A percentile compares a stretch with the other conserved stretches of the same genome.
Evolutionary conservation across 306 rosid genomes (phyloP).

Genomic region (Chamaecrista fasciculata): DNA sequence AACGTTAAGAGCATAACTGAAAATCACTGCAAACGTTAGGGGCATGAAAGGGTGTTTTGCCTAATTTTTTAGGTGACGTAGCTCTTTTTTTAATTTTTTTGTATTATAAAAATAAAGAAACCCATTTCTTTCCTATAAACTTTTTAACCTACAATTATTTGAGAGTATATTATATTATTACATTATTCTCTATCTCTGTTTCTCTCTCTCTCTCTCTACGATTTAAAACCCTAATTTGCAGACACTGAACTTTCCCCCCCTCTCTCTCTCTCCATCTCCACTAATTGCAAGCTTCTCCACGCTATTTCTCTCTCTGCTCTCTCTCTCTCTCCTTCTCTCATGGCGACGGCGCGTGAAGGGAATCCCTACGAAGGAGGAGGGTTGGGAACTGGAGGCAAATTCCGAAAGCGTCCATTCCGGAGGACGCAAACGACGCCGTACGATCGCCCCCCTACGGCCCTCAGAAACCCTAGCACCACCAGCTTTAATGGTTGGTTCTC

Average conservation of each 20-base stretch:
- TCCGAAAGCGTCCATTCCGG: constrained; percentile 62
- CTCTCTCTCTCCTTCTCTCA: constrained; percentile 35
- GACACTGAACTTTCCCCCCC: constrained; percentile 22
- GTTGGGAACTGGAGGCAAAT: constrained; percentile 78
- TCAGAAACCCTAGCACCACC: constrained; percentile 48
- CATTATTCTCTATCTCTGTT: not conserved
- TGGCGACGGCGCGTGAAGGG: constrained; percentile 73
- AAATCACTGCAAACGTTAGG: too few relatives aligned
- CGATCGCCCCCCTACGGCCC: constrained; percentile 62
- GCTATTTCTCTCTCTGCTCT: constrained; percentile 18
- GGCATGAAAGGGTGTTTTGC: too few relatives aligned
- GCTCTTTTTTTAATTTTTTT: not conserved
- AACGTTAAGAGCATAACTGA: too few relatives aligned
- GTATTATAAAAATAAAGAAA: too few relatives aligned
- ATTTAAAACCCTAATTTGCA: constrained; percentile 56
- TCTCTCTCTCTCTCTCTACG: not conserved
- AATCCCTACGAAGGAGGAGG: constrained; percentile 51
- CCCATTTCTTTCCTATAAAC: not conserved
- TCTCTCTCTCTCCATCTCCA: constrained; percentile 16
- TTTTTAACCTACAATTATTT: not conserved
- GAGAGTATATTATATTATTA: not conserved
- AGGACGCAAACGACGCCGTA: constrained; percentile 73
- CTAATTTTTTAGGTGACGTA: too few relatives aligned
- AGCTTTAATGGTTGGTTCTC: constrained; percentile 68
- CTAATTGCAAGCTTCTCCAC: constrained; percentile 32